Evolutionary conservation across 345 rosid genomes (phyloP).

Genomic region (Aquilaria sinensis): DNA sequence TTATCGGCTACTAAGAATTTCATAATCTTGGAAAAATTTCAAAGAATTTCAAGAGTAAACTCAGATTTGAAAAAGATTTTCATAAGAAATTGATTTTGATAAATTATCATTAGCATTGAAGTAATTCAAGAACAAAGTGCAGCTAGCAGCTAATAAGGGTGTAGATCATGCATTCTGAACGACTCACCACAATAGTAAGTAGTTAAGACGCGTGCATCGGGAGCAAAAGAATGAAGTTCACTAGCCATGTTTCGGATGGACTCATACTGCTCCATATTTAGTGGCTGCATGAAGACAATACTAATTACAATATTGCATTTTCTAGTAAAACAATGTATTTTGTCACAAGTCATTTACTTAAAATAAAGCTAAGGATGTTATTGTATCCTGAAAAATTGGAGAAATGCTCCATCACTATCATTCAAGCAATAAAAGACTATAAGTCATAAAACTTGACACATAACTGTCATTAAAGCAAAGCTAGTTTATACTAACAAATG

Average conservation of each 20-base stretch:
- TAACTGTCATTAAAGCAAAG: background rate
- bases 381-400: background rate
- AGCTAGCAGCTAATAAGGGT: no score
- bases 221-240: constrained; percentile 81
- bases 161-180: background rate
- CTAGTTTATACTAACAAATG: constrained; percentile 2
- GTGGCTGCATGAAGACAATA: constrained; percentile 53
- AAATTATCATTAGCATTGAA: no score
- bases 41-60: no score
- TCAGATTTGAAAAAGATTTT: no score
- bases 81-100: no score
- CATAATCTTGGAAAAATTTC: no score
- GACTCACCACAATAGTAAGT: constrained; percentile 84
- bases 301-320: background rate
- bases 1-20: no score
- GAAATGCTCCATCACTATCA: constrained; percentile 2
- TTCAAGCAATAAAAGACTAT: background rate
- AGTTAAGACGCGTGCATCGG: constrained; percentile 93
- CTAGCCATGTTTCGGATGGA: constrained; percentile 77
- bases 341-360: constrained; percentile 2
- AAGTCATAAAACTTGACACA: constrained; percentile 7
- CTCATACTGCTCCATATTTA: constrained; percentile 83
- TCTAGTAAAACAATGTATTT: background rate
- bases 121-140: no score
- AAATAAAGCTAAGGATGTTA: background rate